Percentiles rank a stretch among this genome's conserved stretches.
Evolutionary conservation across 371 early-diverging fungal species (phyloP).

Genomic region (Coemansia sp.): DNA sequence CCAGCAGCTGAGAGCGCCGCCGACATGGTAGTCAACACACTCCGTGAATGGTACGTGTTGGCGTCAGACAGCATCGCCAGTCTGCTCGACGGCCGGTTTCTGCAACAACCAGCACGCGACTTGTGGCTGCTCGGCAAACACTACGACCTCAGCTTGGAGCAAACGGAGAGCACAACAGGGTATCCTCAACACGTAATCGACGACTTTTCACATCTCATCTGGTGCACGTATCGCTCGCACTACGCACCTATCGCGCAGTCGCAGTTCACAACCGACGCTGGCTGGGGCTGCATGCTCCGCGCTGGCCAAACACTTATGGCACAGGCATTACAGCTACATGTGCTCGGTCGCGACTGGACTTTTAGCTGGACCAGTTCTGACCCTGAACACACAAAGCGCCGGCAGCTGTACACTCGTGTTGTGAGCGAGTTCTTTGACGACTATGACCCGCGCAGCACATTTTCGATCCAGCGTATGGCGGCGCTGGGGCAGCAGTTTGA

Average conservation of each 20-base stretch:
- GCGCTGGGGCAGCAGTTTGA: conserved; percentile 73
- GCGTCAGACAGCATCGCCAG: conserved; percentile 42
- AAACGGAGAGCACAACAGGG: neutral
- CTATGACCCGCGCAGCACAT: conserved; percentile 69
- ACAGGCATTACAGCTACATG: conserved; percentile 73
- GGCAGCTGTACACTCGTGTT: conserved; percentile 58
- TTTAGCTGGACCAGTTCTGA: conserved; percentile 14
- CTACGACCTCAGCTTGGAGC: conserved; percentile 10
- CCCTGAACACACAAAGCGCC: conserved; percentile 54
- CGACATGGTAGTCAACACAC: conserved; percentile 33
- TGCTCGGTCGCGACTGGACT: conserved; percentile 62
- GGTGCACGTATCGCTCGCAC: conserved; percentile 92
- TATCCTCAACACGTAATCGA: conserved; percentile 57
- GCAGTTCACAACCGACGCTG: conserved; percentile 79
- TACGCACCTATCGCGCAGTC: conserved; percentile 83
- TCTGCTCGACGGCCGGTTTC: conserved; percentile 36
- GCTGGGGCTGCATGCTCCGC: conserved; percentile 98
- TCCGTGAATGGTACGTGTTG: conserved; percentile 47
- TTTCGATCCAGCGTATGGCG: conserved; percentile 92
- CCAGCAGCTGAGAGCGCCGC: neutral
- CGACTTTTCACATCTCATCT: conserved; percentile 76
- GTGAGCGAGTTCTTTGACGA: conserved; percentile 84
- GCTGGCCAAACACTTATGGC: conserved; percentile 92
- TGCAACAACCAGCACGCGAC: conserved; percentile 29
- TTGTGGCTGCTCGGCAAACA: conserved; percentile 40